A percentile compares a stretch with the other conserved stretches of the same genome.
Conservation (phyloP, 2,329 filamentous ascomycete species). For the Aspergillus novofumigatus region DNA sequence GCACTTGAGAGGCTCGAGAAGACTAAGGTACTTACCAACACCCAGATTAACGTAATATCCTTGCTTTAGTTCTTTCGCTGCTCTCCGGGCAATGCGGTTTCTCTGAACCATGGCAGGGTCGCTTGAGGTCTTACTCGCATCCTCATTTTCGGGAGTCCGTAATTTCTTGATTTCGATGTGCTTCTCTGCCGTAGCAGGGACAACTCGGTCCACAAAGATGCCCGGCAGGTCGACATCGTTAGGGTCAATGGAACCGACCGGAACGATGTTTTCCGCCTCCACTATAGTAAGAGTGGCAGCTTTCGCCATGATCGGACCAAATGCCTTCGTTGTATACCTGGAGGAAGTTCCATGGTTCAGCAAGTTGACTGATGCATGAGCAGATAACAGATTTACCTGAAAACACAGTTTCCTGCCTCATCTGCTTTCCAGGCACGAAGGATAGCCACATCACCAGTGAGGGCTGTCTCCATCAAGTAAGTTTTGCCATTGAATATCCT, state of each 20-base stretch:
- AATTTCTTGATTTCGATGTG: conserved; percentile 66
- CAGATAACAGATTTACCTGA: conserved; percentile 51
- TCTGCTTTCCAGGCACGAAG: conserved; percentile 73
- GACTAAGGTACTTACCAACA: conserved; percentile 22
- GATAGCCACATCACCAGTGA: conserved; percentile 73
- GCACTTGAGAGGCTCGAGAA: not conserved
- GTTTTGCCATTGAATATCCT: conserved; percentile 68
- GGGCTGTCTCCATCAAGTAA: conserved; percentile 73
- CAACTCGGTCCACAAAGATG: conserved; percentile 77
- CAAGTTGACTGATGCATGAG: conserved; percentile 24
- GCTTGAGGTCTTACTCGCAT: conserved; percentile 34
- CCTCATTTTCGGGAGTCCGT: conserved; percentile 38
- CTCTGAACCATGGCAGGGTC: conserved; percentile 35
- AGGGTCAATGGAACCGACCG: conserved; percentile 66
- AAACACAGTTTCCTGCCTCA: conserved; percentile 72
- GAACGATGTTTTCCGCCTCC: conserved; percentile 80
- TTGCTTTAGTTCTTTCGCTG: conserved; percentile 74
- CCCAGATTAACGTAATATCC: conserved; percentile 35
- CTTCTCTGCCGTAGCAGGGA: conserved; percentile 68
- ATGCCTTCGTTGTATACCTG: conserved; percentile 67
- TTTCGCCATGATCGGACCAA: conserved; percentile 74
- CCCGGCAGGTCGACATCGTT: conserved; percentile 74
- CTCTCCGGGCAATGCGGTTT: conserved; percentile 67
- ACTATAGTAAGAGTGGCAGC: conserved; percentile 74
- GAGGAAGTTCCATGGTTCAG: conserved; percentile 1